Conservation (phyloP, 2,329 filamentous ascomycete genomes). For the Diplocarpon mali region DNA sequence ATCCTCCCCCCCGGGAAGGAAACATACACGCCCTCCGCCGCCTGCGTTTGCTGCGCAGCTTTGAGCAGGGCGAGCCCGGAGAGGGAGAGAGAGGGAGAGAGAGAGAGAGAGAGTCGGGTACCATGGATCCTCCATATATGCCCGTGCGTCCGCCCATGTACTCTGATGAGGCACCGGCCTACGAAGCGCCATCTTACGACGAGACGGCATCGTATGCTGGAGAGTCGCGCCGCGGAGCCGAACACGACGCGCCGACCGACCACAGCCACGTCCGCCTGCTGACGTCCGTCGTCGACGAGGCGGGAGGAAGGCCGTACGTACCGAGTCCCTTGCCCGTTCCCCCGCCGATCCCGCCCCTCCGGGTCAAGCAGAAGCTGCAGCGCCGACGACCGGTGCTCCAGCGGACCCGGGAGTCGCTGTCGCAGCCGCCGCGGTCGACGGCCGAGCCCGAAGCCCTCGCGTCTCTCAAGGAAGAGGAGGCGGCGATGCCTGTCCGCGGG, state of each 20-base stretch:
- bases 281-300: conserved; percentile 47
- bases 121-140: conserved; percentile 33
- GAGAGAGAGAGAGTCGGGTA: neutral
- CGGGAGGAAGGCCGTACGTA: conserved; percentile 45
- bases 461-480: conserved; percentile 31
- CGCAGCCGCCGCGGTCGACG: conserved; percentile 23
- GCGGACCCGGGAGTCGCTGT: conserved; percentile 10
- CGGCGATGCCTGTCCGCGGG: conserved; percentile 25
- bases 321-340: conserved; percentile 13
- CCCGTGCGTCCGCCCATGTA: conserved; percentile 46
- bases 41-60: too few relatives aligned
- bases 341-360: neutral
- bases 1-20: conserved; percentile 8
- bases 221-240: too few relatives aligned
- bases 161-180: conserved; percentile 38
- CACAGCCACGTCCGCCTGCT: conserved; percentile 42
- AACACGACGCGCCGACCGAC: too few relatives aligned
- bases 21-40: conserved; percentile 8
- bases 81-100: too few relatives aligned
- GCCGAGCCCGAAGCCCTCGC: conserved; percentile 30
- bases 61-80: too few relatives aligned
- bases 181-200: conserved; percentile 45
- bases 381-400: neutral
- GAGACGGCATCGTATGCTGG: conserved; percentile 24
- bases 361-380: neutral